These are phyloP conservation scores for Prasinococcaceae sp. DNA, from an alignment of 139 green algal genomes.

Conservation along the genomic window DNA sequence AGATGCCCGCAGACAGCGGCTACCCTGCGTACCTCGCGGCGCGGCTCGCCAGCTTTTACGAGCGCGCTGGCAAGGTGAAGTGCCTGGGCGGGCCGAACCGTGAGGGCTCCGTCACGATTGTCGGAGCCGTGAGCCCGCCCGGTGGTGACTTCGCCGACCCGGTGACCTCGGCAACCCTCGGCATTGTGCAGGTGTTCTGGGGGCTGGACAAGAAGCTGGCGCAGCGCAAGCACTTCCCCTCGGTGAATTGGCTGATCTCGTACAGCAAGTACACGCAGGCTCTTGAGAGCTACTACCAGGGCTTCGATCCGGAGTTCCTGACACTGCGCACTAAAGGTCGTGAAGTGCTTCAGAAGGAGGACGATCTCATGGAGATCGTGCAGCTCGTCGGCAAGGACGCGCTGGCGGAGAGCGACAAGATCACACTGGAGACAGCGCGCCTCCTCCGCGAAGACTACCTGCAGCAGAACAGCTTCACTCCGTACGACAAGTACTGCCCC, in stretches of 20 bases:
- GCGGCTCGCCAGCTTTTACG: conserved; percentile 91
- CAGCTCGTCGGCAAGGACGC: conserved; percentile 98
- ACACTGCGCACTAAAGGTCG: conserved; percentile 20
- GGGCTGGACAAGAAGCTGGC: conserved; percentile 99
- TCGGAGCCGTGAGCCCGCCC: conserved; percentile 91
- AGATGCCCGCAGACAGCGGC: conserved; percentile 94
- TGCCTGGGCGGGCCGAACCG: conserved; percentile 81
- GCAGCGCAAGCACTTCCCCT: conserved; percentile 98
- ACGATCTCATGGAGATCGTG: conserved; percentile 99
- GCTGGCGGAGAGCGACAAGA: conserved; percentile 93
- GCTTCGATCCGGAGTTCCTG: conserved; percentile 76
- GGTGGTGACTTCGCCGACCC: conserved; percentile 97
- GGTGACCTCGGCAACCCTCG: conserved; percentile 92
- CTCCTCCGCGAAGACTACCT: conserved; percentile 98
- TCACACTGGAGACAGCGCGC: conserved; percentile 87
- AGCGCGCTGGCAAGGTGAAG: conserved; percentile 83
- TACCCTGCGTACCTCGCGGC: conserved; percentile 50
- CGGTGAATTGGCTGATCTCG: conserved; percentile 98
- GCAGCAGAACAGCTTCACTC: conserved; percentile 96
- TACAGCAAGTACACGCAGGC: conserved; percentile 93
- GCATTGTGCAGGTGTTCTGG: conserved; percentile 79
- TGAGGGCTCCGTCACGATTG: conserved; percentile 92
- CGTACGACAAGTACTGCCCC: conserved; percentile 82
- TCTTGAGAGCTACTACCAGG: conserved; percentile 94
- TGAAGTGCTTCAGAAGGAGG: conserved; percentile 95